phyloP scores from a whole-genome alignment of 2,329 filamentous ascomycete species.

The Epichloe sylvatica region DNA sequence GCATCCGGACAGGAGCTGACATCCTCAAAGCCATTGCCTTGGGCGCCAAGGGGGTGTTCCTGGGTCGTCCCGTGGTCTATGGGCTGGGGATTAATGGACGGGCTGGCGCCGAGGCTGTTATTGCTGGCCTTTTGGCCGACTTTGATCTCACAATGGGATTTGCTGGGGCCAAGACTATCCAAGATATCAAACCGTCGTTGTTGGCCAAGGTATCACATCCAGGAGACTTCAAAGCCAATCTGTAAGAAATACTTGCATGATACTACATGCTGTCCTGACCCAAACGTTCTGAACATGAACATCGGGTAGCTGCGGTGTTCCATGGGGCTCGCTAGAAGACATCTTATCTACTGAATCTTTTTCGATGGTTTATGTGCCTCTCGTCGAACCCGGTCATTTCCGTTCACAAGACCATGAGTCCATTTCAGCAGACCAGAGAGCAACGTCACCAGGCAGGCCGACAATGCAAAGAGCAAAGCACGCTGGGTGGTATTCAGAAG shows the following conservation, averaged over 20 bases:
- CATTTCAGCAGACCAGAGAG: slow-evolving; percentile 57
- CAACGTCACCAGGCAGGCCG: slow-evolving; percentile 56
- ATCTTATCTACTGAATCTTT: slow-evolving; percentile 14
- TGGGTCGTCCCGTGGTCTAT: slow-evolving; percentile 29
- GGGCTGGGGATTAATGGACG: slow-evolving; percentile 22
- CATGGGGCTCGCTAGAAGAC: neutral
- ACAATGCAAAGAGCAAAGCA: slow-evolving; percentile 51
- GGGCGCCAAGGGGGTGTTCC: slow-evolving; percentile 26
- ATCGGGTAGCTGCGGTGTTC: too few species aligned
- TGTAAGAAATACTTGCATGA: slow-evolving; percentile 8
- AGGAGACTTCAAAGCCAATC: slow-evolving; percentile 19
- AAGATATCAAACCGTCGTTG: slow-evolving; percentile 21
- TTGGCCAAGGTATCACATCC: slow-evolving; percentile 21
- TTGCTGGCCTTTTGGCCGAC: slow-evolving; percentile 27
- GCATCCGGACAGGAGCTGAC: slow-evolving; percentile 26
- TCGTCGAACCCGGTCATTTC: slow-evolving; percentile 25
- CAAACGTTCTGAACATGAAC: too few species aligned
- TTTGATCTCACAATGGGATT: slow-evolving; percentile 42
- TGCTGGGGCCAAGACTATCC: slow-evolving; percentile 32
- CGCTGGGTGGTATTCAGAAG: slow-evolving; percentile 52
- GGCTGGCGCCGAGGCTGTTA: slow-evolving; percentile 40
- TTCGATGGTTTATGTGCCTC: slow-evolving; percentile 19
- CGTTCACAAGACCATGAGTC: slow-evolving; percentile 55
- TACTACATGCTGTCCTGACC: too few species aligned
- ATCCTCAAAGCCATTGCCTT: slow-evolving; percentile 27